A percentile compares a stretch with the other conserved stretches of the same genome.
Evolutionary conservation across 805 yeast species (phyloP).

Genomic region (Spathaspora sp.): DNA sequence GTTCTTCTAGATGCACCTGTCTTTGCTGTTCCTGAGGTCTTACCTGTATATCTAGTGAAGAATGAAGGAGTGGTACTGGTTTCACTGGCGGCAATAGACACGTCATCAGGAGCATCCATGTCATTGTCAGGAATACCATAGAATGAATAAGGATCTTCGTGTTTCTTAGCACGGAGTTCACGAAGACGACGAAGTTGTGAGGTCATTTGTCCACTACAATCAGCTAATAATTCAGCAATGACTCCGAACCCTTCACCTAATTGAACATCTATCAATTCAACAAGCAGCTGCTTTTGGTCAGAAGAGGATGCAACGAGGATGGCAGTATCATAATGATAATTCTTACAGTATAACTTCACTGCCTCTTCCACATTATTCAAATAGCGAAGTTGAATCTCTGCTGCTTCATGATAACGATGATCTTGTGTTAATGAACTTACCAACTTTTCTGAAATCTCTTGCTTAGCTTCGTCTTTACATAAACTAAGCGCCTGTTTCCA

Average conservation of each 20-base stretch:
- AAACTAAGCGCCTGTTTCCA: constrained; percentile 85
- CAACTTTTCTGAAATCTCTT: constrained; percentile 52
- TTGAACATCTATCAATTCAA: constrained; percentile 62
- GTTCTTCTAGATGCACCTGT: constrained; percentile 95
- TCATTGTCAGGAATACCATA: constrained; percentile 62
- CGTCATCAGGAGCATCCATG: constrained; percentile 81
- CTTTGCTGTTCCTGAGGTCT: constrained; percentile 91
- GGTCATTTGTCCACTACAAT: constrained; percentile 78
- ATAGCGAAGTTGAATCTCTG: constrained; percentile 64
- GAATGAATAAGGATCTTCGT: constrained; percentile 79
- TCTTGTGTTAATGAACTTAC: constrained; percentile 59
- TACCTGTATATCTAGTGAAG: constrained; percentile 94
- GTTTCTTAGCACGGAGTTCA: constrained; percentile 80
- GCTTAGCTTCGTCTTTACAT: constrained; percentile 28
- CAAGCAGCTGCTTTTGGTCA: constrained; percentile 55
- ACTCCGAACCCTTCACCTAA: constrained; percentile 85
- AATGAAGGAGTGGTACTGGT: constrained; percentile 90
- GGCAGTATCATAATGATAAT: constrained; percentile 73
- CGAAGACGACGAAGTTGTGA: constrained; percentile 83
- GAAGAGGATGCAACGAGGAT: constrained; percentile 52
- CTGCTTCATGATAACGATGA: constrained; percentile 77
- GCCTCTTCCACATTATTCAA: constrained; percentile 61
- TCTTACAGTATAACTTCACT: constrained; percentile 66
- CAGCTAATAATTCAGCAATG: constrained; percentile 87
- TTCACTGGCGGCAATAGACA: constrained; percentile 92